Evolutionary conservation across 1,284 basidiomycete genomes (phyloP).

Genomic region (Irpex sp.): DNA sequence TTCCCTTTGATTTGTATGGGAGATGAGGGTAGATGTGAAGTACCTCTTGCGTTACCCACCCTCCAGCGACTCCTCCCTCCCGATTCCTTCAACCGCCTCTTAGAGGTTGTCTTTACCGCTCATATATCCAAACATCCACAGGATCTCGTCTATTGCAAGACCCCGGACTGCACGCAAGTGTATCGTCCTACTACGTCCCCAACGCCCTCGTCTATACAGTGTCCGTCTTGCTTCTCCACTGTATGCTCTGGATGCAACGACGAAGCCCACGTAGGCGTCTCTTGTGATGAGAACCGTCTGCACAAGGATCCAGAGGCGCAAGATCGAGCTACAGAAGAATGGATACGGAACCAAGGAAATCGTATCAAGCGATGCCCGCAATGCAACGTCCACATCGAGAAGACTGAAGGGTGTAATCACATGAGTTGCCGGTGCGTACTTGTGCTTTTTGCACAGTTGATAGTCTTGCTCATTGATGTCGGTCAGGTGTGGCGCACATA

Average conservation of each 20-base stretch:
- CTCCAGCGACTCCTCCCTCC: constrained; percentile 41
- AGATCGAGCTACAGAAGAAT: constrained; percentile 34
- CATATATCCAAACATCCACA: constrained; percentile 42
- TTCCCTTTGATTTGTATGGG: constrained; percentile 53
- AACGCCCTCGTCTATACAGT: constrained; percentile 23
- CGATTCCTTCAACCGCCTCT: constrained; percentile 37
- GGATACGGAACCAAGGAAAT: constrained; percentile 28
- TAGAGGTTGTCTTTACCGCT: constrained; percentile 38
- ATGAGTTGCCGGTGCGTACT: constrained; percentile 14
- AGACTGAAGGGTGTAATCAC: constrained; percentile 27
- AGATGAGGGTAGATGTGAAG: constrained; percentile 40
- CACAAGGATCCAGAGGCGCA: constrained; percentile 30
- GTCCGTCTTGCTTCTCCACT: constrained; percentile 45
- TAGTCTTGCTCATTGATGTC: not conserved
- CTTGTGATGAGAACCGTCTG: constrained; percentile 32
- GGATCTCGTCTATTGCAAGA: constrained; percentile 48
- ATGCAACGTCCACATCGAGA: constrained; percentile 22
- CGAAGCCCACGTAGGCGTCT: constrained; percentile 43
- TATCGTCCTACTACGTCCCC: constrained; percentile 35
- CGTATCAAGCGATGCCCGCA: constrained; percentile 22
- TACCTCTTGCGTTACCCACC: constrained; percentile 43
- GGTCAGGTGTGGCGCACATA: constrained; percentile 20
- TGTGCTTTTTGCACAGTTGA: not conserved
- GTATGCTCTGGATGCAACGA: constrained; percentile 36
- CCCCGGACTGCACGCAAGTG: constrained; percentile 51